phyloP scores from a whole-genome alignment of 2,329 filamentous ascomycete genomes.

The Fusarium aywerte region DNA sequence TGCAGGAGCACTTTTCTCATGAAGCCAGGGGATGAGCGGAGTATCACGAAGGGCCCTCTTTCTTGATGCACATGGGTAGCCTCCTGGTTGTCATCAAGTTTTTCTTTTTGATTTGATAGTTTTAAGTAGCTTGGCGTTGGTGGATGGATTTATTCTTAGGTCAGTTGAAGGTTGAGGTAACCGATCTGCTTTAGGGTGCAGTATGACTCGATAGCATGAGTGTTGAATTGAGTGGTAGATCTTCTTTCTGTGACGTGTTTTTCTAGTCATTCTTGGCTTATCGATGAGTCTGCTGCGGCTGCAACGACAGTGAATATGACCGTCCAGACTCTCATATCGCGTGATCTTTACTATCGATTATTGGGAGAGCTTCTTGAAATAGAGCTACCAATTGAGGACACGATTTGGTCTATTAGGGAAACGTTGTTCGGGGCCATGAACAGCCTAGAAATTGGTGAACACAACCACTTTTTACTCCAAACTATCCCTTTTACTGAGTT shows the following conservation, averaged over 20 bases:
- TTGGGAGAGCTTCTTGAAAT: background rate
- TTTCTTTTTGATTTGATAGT: constrained; percentile 32
- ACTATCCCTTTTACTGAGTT: background rate
- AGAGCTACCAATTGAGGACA: background rate
- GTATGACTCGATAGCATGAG: constrained; percentile 35
- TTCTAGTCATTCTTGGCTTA: background rate
- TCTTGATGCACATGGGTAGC: constrained; percentile 31
- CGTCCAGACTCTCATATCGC: too few species aligned
- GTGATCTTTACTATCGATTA: background rate
- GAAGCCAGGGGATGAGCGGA: constrained; percentile 11
- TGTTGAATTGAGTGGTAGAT: constrained; percentile 32
- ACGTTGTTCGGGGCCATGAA: background rate
- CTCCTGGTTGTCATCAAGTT: constrained; percentile 19
- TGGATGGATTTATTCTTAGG: constrained; percentile 40
- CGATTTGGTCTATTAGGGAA: too few species aligned
- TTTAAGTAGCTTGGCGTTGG: constrained; percentile 47
- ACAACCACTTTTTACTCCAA: background rate
- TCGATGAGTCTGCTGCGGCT: background rate
- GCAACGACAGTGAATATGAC: background rate
- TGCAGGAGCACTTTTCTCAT: constrained; percentile 10
- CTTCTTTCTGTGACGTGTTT: background rate
- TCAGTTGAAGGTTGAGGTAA: constrained; percentile 19
- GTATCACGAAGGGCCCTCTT: background rate
- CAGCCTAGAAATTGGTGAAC: constrained; percentile 1
- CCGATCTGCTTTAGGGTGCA: constrained; percentile 27